Evolutionary conservation across 2,329 filamentous ascomycete genomes (phyloP), one percentile per base, ranked within the genome.

Genomic region (Fonsecaea nubica): DNA sequence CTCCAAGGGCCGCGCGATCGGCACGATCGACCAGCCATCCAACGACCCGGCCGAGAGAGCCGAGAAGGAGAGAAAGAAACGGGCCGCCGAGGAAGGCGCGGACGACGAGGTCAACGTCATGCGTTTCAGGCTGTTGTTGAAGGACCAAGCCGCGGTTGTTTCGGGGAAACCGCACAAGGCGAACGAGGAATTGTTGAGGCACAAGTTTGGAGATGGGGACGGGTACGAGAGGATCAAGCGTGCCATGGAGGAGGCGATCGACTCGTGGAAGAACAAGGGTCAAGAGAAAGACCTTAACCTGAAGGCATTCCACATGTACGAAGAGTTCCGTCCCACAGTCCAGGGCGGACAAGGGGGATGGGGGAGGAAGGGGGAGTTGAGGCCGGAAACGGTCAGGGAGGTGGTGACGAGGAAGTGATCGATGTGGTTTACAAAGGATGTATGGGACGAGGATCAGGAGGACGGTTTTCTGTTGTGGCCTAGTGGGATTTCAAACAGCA

Each of bases 231-330:
- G 35, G 25, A 45, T 50, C 10, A 71, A 66, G 59, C 48, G 62
- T 25, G 58, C 50, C 12, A 71, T 69, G 69, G 54, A 69, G 40
- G 63, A 67, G n/a, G 66, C 63, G 4, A 48, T 69, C n/a, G 35
- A 55, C 18, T 54, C 4, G 3, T 69, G 62, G 64, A 56, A 62
- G 45, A 52, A 40, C 7, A 58, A 45, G 13, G 52, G 25, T 15
- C 42, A 68, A 9, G 53, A 66, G 12, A 81, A 85, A 10, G 91
- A 96, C 73, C 80, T 96, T 60, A 91, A 96, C 74, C 83, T 84
- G 66, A 85, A 88, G 64, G 91, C 91, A 12, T 96, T 92, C 91
- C 82, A 81, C 12, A 96, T 92, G 92, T 96, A 96, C 77, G 83
- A 90, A 2, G 83, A 86, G 30, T 87, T 93, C n/a, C 83, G 93